These are phyloP conservation scores for Diplodia seriata DNA, from an alignment of 2,329 filamentous ascomycete species.

Conservation along the genomic window DNA sequence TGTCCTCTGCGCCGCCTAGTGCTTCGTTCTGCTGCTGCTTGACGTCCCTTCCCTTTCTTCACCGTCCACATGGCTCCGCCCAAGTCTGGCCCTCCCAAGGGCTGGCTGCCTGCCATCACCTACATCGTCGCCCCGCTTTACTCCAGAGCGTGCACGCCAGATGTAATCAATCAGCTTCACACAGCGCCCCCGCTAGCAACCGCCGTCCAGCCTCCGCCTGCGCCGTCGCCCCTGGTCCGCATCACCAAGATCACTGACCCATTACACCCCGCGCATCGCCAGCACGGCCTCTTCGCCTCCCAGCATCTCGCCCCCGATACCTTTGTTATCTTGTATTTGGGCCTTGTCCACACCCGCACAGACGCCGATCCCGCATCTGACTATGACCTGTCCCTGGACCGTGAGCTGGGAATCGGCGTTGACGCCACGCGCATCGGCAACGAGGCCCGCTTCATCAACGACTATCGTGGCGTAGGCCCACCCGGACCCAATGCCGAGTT, in stretches of 20 bases:
- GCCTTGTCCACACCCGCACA: conserved; percentile 55
- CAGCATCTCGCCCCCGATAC: conserved; percentile 52
- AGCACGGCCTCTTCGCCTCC: conserved; percentile 58
- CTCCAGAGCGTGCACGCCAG: conserved; percentile 42
- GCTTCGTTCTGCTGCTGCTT: no score
- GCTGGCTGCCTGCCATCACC: conserved; percentile 41
- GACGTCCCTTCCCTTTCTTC: no score
- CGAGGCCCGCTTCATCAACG: conserved; percentile 61
- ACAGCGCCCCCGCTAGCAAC: conserved; percentile 32
- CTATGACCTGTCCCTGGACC: conserved; percentile 61
- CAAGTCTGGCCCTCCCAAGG: conserved; percentile 39
- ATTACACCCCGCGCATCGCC: conserved; percentile 57
- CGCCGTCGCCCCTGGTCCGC: conserved; percentile 49
- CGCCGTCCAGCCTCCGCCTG: conserved; percentile 33
- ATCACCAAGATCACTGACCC: conserved; percentile 51
- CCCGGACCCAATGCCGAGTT: conserved; percentile 53
- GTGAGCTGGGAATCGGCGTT: conserved; percentile 56
- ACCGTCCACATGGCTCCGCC: neutral
- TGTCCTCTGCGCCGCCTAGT: no score
- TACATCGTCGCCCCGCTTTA: conserved; percentile 44
- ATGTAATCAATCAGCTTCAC: conserved; percentile 40
- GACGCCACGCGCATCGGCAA: conserved; percentile 59
- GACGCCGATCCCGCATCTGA: conserved; percentile 53
- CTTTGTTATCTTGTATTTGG: conserved; percentile 59
- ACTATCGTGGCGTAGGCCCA: conserved; percentile 57